These are phyloP conservation scores for Colletotrichum gigasporum DNA, from an alignment of 2,329 filamentous ascomycete genomes.

Conservation along the genomic window DNA sequence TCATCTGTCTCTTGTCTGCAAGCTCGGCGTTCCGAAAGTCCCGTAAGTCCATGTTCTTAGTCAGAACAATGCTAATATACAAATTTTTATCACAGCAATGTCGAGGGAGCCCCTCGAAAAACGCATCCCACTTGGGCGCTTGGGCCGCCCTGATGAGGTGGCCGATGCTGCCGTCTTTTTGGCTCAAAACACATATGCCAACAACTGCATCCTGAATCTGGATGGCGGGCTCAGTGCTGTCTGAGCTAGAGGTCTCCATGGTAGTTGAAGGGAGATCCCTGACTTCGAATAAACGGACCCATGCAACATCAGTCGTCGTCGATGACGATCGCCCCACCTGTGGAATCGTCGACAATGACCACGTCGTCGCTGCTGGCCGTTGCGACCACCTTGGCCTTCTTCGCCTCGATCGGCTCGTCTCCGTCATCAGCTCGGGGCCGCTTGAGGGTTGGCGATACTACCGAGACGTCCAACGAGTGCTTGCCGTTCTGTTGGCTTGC, in stretches of 20 bases:
- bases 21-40: conserved; percentile 3
- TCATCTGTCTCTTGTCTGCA: background rate
- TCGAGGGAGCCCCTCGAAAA: conserved; percentile 39
- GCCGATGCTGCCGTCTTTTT: conserved; percentile 86
- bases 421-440: conserved; percentile 54
- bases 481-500: conserved; percentile 54
- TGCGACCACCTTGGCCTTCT: conserved; percentile 58
- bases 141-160: conserved; percentile 76
- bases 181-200: conserved; percentile 81
- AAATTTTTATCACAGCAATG: conserved; percentile 35
- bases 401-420: conserved; percentile 47
- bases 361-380: conserved; percentile 51
- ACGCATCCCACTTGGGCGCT: conserved; percentile 55
- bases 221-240: conserved; percentile 83
- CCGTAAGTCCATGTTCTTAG: background rate
- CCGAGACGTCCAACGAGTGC: conserved; percentile 45
- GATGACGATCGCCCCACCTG: conserved; percentile 73
- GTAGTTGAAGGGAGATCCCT: background rate
- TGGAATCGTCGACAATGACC: conserved; percentile 43
- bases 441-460: conserved; percentile 51
- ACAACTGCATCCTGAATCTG: conserved; percentile 86
- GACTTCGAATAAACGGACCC: background rate
- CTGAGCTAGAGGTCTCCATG: conserved; percentile 44
- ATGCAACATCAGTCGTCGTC: conserved; percentile 62
- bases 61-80: conserved; percentile 48